Evolutionary conservation across 2,329 filamentous ascomycete genomes (phyloP), one percentile per base, ranked within the genome.

Genomic region (Zarea fungicola): DNA sequence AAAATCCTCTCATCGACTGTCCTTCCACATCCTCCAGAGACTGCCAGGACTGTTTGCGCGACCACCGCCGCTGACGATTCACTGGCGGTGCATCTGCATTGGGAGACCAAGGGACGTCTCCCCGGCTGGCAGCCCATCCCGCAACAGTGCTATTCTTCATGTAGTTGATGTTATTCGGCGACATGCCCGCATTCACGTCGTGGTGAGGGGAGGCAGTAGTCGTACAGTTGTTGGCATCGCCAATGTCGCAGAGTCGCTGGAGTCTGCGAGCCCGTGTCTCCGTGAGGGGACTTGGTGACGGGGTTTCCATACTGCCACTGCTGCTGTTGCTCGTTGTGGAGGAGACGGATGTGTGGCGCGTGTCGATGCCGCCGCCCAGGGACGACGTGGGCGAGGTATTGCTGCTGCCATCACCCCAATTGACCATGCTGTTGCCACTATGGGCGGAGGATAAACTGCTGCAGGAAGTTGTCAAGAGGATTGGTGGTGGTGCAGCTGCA

Each of bases 181-280:
- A 5, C 14, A 35, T 32, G 28, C 29, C 16, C 28, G 21, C 22
- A n/a, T 41, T 48, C 28, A 22, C 29, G 18, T 14, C 26, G 18
- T 14, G 7, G 6, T 21, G n/a, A 18, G 14, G 19, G 7, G 14
- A 21, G 13, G 29, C 34, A 7, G 10, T 36, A 18, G 11, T n/a
- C n/a, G n/a, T 18, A 18, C 11, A 6, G 35, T 11, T 21, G 16
- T 28, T 21, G 10, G 31, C 32, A 6, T 19, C 28, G 29, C 45
- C 23, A n/a, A 48, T 18, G n/a, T 41, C 45, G 16, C 45, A 48
- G 14, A 48, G 36, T 16, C 45, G 45, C 45, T 42, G 45, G 9
- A 48, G 29, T n/a, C 45, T 41, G 36, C 13, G 6, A 16, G 45
- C 45, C 21, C 45, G 45, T 5, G 22, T 11, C 21, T 42, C 16